These are phyloP conservation scores for Solanum gandarillasii DNA, from an alignment of 257 asterid species.

Conservation along the genomic window DNA sequence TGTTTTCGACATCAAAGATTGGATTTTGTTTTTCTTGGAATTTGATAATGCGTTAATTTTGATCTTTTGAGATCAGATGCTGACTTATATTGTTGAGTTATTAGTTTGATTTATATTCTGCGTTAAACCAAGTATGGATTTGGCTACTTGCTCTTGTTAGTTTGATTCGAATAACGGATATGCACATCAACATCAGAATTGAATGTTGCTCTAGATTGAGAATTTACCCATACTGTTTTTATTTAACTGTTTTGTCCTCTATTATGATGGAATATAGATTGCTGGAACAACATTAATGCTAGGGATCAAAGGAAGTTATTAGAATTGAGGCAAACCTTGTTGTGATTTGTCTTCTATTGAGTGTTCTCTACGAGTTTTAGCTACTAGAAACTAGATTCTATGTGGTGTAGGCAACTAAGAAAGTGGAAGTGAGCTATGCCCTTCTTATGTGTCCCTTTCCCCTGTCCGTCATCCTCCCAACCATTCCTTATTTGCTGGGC, in stretches of 20 bases:
- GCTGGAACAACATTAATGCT: neutral
- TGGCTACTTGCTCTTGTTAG: neutral
- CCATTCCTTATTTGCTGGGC: neutral
- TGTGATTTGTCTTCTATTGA: neutral
- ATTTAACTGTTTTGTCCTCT: neutral
- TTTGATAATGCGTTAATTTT: neutral
- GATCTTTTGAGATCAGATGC: neutral
- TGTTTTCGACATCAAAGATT: neutral
- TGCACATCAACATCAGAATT: neutral
- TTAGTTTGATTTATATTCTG: neutral
- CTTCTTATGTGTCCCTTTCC: neutral
- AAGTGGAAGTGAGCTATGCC: neutral
- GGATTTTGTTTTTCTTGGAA: neutral
- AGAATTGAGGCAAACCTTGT: neutral
- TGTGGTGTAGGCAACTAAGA: neutral
- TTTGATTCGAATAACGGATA: neutral
- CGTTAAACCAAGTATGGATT: neutral
- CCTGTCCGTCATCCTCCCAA: neutral
- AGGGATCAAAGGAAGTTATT: neutral
- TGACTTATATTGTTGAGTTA: neutral
- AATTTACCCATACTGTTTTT: neutral
- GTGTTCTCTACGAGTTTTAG: neutral
- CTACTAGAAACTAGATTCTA: neutral
- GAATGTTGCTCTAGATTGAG: neutral
- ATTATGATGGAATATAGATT: neutral